Evolutionary conservation across 148 eudicot species (phyloP).

Genomic region (Talinum fruticosum): DNA sequence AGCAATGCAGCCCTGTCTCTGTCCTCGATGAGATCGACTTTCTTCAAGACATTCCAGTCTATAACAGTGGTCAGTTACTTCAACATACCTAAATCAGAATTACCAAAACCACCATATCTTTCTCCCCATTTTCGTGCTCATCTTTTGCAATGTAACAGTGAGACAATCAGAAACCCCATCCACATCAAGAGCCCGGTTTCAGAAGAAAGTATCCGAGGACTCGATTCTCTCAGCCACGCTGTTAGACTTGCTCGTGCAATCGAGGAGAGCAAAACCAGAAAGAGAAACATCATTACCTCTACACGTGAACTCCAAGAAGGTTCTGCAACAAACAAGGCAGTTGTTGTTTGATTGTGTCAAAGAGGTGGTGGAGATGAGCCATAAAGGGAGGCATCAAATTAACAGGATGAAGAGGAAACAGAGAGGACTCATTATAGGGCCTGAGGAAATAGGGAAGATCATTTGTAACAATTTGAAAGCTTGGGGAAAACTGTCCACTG

Average conservation of each 20-base stretch:
- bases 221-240: constrained; percentile 32
- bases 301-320: constrained; percentile 35
- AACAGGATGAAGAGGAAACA: constrained; percentile 10
- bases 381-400: constrained; percentile 2
- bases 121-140: background rate
- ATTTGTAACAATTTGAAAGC: constrained; percentile 39
- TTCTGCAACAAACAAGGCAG: constrained; percentile 42
- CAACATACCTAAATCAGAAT: background rate
- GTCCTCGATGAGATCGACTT: constrained; percentile 54
- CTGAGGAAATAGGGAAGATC: constrained; percentile 46
- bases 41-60: constrained; percentile 29
- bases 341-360: constrained; percentile 60
- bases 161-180: constrained; percentile 9
- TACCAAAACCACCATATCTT: background rate
- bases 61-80: constrained; percentile 30
- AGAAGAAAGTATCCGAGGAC: constrained; percentile 22
- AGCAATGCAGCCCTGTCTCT: constrained; percentile 59
- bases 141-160: constrained; percentile 11
- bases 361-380: constrained; percentile 41
- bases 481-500: constrained; percentile 40
- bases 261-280: constrained; percentile 3
- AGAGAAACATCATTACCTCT: constrained; percentile 15
- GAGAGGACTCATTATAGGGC: constrained; percentile 31
- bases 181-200: constrained; percentile 12
- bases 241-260: constrained; percentile 29